Base-by-base conservation (phyloP, 2,329 filamentous ascomycete species). In the Colletotrichum sansevieriae region DNA sequence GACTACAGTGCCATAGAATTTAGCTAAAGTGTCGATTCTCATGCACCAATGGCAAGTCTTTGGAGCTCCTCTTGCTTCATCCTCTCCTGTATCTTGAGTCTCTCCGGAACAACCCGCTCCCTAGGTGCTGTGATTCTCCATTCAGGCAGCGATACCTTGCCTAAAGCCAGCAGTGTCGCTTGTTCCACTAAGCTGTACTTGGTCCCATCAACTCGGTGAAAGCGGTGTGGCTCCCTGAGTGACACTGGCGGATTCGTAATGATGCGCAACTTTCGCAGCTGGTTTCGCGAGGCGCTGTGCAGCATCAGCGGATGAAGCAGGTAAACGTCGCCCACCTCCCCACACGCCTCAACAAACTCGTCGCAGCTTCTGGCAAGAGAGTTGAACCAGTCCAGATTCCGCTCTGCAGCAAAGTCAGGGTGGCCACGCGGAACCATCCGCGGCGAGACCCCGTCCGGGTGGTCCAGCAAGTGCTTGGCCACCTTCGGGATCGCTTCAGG, bases 391-490 rank as follows among this genome's bases (percentile, higher is more conserved):
- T 76, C 75, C 2, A 84, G 74, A 35, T 82, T 80, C 61, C 79
- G 73, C 71, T 83, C 83, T 29, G 78, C 72, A 22, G 73, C 69
- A 71, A 87, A 87, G 2, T 79, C 79, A 0, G 81, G 79, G 47
- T 88, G 81, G 10, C 82, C 82, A 1, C 89, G 81, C 0, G 88
- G 86, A 22, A 82, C 82, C 89, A 92, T 91, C 37, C 85, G 84
- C n/a, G 90, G 89, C 25, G 84, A 87, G 20, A 92, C 87, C 1
- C 90, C 91, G 70, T 88, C 86, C 0, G 90, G 89, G 72, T 92
- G 84, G 3, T 87, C 83, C 71, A 87, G 82, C 73, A 86, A 85
- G 72, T 90, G 85, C 65, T 80, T 79, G 0, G 90, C 90, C 3
- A 92, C 81, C 33, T 80, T 77, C 3, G 83, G 81, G 57, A 91